Conservation (phyloP, 2,329 filamentous ascomycete genomes). For the Zasmidium angulare region DNA sequence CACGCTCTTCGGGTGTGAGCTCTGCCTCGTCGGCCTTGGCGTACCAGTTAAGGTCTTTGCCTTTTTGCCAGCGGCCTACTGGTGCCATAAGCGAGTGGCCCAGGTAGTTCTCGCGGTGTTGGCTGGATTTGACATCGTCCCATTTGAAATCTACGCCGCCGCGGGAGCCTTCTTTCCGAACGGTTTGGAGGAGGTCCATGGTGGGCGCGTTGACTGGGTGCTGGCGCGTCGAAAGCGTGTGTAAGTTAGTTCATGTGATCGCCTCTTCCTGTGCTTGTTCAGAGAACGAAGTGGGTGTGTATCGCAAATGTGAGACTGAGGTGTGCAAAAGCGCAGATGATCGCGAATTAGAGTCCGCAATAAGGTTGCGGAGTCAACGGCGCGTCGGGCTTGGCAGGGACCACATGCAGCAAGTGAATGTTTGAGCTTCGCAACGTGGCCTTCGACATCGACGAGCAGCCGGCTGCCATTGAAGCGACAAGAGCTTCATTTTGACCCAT, state of each 20-base stretch:
- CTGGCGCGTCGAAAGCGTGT: not conserved
- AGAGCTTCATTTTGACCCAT: not conserved
- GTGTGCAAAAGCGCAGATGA: not conserved
- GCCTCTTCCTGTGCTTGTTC: not conserved
- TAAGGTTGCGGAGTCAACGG: too few relatives aligned
- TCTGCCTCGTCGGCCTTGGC: conserved; percentile 57
- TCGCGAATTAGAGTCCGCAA: not conserved
- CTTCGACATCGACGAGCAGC: not conserved
- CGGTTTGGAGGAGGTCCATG: conserved; percentile 92
- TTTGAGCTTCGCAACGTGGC: not conserved
- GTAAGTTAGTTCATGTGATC: not conserved
- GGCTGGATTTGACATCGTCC: conserved; percentile 85
- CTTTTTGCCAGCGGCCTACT: conserved; percentile 87
- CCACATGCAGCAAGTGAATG: not conserved
- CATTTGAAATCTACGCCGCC: conserved; percentile 95
- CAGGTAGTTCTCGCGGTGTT: conserved; percentile 86
- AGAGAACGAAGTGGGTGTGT: not conserved
- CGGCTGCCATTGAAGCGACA: not conserved
- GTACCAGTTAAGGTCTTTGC: conserved; percentile 67
- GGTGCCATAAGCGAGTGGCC: conserved; percentile 88
- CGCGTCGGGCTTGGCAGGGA: not conserved
- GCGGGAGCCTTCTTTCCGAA: conserved; percentile 85
- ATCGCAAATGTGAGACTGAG: not conserved
- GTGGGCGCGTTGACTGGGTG: conserved; percentile 11
- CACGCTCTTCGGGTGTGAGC: conserved; percentile 49